Conservation (phyloP, 805 yeast genomes). For the Yamadazyma nakazawae region DNA sequence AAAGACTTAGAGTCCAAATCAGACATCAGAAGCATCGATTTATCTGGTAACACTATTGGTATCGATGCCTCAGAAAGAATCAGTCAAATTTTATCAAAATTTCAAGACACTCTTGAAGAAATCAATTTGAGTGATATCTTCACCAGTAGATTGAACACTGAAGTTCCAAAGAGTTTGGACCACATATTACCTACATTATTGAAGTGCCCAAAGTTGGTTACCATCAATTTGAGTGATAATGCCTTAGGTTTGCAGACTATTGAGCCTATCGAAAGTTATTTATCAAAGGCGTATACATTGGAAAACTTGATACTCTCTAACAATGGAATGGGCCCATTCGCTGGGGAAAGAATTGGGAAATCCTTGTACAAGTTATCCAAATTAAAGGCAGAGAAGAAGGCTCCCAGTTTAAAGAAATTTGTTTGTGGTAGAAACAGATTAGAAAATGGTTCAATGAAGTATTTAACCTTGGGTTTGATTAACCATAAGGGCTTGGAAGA, state of each 20-base stretch:
- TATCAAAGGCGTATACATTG: slow-evolving; percentile 71
- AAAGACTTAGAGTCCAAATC: slow-evolving; percentile 46
- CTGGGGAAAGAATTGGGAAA: slow-evolving; percentile 91
- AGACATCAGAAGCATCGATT: slow-evolving; percentile 57
- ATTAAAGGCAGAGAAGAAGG: slow-evolving; percentile 52
- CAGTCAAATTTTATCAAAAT: slow-evolving; percentile 49
- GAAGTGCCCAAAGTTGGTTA: slow-evolving; percentile 61
- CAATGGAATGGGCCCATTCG: slow-evolving; percentile 98
- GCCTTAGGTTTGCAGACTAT: slow-evolving; percentile 97
- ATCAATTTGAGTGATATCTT: slow-evolving; percentile 88
- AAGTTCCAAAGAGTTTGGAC: slow-evolving; percentile 81
- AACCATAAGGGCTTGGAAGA: slow-evolving; percentile 71
- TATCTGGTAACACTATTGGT: slow-evolving; percentile 94
- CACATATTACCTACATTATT: slow-evolving; percentile 71
- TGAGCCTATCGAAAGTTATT: slow-evolving; percentile 77
- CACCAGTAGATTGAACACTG: slow-evolving; percentile 92
- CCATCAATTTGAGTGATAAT: slow-evolving; percentile 85
- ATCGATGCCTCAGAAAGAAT: slow-evolving; percentile 78
- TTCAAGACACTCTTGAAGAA: slow-evolving; percentile 50
- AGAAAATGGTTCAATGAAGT: slow-evolving; percentile 89
- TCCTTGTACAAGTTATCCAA: slow-evolving; percentile 70
- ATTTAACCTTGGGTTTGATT: slow-evolving; percentile 80
- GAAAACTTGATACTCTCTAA: slow-evolving; percentile 87
- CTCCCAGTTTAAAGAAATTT: slow-evolving; percentile 68
- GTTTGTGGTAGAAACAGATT: slow-evolving; percentile 96